Base-by-base conservation (phyloP, 495 filamentous ascomycete species). In the Lasiosphaeriaceae sp. region DNA sequence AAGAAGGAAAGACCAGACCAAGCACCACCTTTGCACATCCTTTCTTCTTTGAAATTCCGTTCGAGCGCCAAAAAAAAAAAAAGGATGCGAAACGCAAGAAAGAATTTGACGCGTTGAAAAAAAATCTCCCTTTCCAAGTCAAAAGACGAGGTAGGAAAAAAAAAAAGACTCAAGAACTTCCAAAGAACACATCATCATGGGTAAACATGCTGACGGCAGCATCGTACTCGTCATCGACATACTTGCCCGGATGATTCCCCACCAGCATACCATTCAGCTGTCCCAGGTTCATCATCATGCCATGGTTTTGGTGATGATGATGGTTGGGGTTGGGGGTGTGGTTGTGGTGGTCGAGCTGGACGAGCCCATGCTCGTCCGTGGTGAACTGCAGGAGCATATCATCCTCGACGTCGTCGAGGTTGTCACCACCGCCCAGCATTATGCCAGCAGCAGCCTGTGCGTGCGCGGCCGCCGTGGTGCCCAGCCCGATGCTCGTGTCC, bases 131-230 rank as follows among this genome's bases (percentile, higher is more conserved):
- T 55, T 56, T 46, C 50, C 43, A 65, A 58, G 53, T 34, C 41
- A 63, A 43, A 52, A 50, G 39, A 47, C 35, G 4, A 31, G 9
- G 3, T 9, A 56, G 54, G 11, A 54, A 54, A 54, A 47, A 17
- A n/a, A 43, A 51, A 21, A 56, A 41, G 47, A 35, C 11, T 67
- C 57, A 74, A 29, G 66, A 63, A 41, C 57, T 63, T 9, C 68
- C 64, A 54, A 72, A 74, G 48, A 72, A 71, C 3, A 70, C 59
- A 60, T 72, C 69, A 21, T 62, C 59, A 29, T 68, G 59, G 17
- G 60, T 67, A 59, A 73, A 70, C 69, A 60, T 69, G 60, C 35
- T 65, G 35, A 58, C 59, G 52, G 52, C 55, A 35, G 51, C 31
- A 20, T 61, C 54, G 34, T 57, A 60, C 9, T 58, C 58, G n/a